These are phyloP conservation scores for Teunomyces aglyptinius DNA, from an alignment of 805 yeast genomes.

Conservation along the genomic window DNA sequence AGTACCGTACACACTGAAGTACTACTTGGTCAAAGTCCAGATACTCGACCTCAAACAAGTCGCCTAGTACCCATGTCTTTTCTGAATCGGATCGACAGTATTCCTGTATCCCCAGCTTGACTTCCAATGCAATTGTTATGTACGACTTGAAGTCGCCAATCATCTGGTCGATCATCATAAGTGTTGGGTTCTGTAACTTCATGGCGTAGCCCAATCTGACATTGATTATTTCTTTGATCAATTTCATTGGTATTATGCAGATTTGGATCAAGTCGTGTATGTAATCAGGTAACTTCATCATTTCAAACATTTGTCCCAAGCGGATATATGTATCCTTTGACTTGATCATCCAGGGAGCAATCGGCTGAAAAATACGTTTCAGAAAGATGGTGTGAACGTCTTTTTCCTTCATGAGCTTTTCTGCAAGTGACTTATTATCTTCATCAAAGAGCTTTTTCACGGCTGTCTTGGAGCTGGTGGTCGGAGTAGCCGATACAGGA, in stretches of 20 bases:
- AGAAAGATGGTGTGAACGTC: conserved; percentile 71
- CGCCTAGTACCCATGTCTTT: conserved; percentile 69
- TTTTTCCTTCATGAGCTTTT: conserved; percentile 75
- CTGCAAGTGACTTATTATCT: conserved; percentile 70
- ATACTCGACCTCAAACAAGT: conserved; percentile 55
- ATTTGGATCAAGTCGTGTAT: conserved; percentile 62
- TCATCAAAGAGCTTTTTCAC: conserved; percentile 49
- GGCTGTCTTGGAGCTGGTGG: conserved; percentile 12
- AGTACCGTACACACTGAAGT: conserved; percentile 69
- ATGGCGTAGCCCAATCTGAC: conserved; percentile 75
- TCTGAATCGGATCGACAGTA: conserved; percentile 53
- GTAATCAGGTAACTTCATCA: conserved; percentile 71
- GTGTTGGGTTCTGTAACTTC: conserved; percentile 78
- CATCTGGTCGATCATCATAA: conserved; percentile 96
- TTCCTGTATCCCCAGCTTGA: conserved; percentile 63
- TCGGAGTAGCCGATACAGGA: conserved; percentile 12
- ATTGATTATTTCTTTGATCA: conserved; percentile 75
- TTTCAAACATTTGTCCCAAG: conserved; percentile 59
- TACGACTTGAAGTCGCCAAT: conserved; percentile 80
- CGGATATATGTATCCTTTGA: conserved; percentile 70
- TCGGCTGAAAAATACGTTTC: conserved; percentile 61
- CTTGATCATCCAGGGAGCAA: conserved; percentile 80
- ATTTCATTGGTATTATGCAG: conserved; percentile 71
- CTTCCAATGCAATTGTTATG: conserved; percentile 69
- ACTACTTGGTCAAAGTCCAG: conserved; percentile 61